Evolutionary conservation across 139 green algal species (phyloP).

Genomic region (Edaphochlamys debaryana): DNA sequence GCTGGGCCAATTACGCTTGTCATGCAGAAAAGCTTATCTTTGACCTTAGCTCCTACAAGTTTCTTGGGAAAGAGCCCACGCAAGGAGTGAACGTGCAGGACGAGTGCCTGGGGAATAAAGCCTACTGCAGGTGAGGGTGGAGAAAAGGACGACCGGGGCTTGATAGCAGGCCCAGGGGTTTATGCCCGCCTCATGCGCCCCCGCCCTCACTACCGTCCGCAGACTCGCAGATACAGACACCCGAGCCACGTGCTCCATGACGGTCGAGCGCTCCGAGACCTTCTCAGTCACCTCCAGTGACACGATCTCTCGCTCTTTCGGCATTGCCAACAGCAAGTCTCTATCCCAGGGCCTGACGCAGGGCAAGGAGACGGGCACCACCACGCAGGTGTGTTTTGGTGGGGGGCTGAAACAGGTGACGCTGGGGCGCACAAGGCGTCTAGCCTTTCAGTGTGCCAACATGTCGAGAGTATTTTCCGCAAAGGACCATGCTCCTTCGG

Average conservation of each 20-base stretch:
- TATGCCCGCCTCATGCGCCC: no score
- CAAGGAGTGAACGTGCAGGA: neutral
- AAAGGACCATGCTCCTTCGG: no score
- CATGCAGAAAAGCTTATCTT: neutral
- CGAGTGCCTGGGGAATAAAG: slow-evolving; percentile 12
- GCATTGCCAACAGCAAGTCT: neutral
- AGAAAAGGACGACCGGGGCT: no score
- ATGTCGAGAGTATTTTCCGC: neutral
- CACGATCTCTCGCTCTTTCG: neutral
- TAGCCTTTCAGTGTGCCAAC: neutral
- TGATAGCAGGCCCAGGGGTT: no score
- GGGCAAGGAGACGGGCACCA: slow-evolving; percentile 2
- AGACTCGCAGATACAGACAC: slow-evolving; percentile 1
- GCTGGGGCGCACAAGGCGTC: neutral
- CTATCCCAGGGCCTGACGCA: slow-evolving; percentile 2
- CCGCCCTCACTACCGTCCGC: neutral
- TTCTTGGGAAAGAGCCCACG: neutral
- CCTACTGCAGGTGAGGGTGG: neutral
- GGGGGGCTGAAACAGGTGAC: neutral
- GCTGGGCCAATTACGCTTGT: neutral
- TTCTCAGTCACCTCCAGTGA: neutral
- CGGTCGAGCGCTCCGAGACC: slow-evolving; percentile 1
- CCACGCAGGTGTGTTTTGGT: neutral
- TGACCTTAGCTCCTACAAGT: neutral
- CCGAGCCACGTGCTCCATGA: neutral